Base-by-base conservation (phyloP, 495 filamentous ascomycete genomes). In the Podospora sp. region DNA sequence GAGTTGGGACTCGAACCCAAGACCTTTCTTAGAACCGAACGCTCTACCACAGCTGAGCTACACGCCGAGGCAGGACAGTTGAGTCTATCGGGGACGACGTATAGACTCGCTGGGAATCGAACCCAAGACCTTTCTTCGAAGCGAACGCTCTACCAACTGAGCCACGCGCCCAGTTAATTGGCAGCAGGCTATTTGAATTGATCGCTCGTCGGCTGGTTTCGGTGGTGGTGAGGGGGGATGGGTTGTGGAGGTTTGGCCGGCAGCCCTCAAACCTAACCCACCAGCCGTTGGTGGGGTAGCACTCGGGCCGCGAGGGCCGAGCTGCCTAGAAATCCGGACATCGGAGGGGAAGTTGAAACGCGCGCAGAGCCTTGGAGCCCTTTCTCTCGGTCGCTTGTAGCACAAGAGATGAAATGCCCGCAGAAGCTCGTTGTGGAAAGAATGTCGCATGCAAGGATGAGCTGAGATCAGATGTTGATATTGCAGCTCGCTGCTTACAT, bases 1-100 rank as follows among this genome's bases (percentile, higher is more conserved):
- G 40, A 46, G 40, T 46, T 46, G 40, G 40, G 60, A 62, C 49
- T 62, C 60, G 60, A 62, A 49, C 60, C 60, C 60, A 49, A 46
- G 60, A 62, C 60, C 60, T 62, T 62, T 62, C 60, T 29, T 33
- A 62, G 36, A 62, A 62, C n/a, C 60, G 60, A 61, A 62, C 35
- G 62, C 73, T 75, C 40, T 46, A 18, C 40, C 40, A n/a, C n/a
- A 46, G 14, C 12, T 46, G 40, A 46, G 40, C 40, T 46, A 46
- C 40, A 46, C 40, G 40, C 40, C 40, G n/a, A n/a, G n/a, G n/a
- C n/a, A n/a, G n/a, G n/a, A n/a, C n/a, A n/a, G n/a, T n/a, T n/a
- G n/a, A n/a, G n/a, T n/a, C n/a, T n/a, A n/a, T n/a, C n/a, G n/a
- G n/a, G n/a, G n/a, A n/a, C n/a, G n/a, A n/a, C n/a, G n/a, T 46